Evolutionary conservation across 2,329 filamentous ascomycete species (phyloP).

Genomic region (Ampelomyces quisqualis): DNA sequence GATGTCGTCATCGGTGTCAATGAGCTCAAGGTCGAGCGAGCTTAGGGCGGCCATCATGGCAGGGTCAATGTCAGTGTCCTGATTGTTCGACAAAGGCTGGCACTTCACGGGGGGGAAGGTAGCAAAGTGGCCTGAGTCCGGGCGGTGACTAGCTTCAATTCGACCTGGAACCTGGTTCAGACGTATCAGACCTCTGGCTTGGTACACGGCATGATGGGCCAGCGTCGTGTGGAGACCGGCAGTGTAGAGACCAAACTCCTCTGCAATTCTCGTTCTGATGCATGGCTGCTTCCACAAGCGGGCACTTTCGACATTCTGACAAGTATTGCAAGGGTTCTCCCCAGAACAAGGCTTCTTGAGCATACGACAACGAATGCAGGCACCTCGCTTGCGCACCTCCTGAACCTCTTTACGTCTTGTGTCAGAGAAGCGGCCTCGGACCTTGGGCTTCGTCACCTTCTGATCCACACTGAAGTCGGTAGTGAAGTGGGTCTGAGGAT

Average conservation of each 20-base stretch:
- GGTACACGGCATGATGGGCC: slow-evolving; percentile 54
- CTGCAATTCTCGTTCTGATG: slow-evolving; percentile 58
- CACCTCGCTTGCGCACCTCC: slow-evolving; percentile 60
- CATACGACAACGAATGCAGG: slow-evolving; percentile 64
- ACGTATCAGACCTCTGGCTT: slow-evolving; percentile 51
- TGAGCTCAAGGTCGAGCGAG: slow-evolving; percentile 47
- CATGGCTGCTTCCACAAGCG: slow-evolving; percentile 63
- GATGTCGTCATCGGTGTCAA: slow-evolving; percentile 55
- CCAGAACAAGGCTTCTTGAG: slow-evolving; percentile 65
- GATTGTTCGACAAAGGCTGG: slow-evolving; percentile 24
- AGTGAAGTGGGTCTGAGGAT: slow-evolving; percentile 41
- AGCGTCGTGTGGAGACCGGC: slow-evolving; percentile 55
- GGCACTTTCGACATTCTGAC: slow-evolving; percentile 60
- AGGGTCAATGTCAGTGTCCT: slow-evolving; percentile 40
- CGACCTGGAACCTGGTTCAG: slow-evolving; percentile 53
- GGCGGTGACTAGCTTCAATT: slow-evolving; percentile 56
- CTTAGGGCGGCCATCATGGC: slow-evolving; percentile 33
- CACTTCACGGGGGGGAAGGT: slow-evolving; percentile 51
- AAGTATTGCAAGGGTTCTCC: slow-evolving; percentile 61
- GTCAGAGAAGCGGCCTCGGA: slow-evolving; percentile 59
- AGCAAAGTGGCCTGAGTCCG: slow-evolving; percentile 49
- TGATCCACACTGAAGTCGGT: slow-evolving; percentile 45
- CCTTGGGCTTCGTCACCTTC: slow-evolving; percentile 48
- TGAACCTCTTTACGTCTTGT: slow-evolving; percentile 60
- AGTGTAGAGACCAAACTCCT: slow-evolving; percentile 60